These are phyloP conservation scores for Pseudogymnoascus sp. DNA, from an alignment of 2,329 filamentous ascomycete genomes.

Conservation along the genomic window DNA sequence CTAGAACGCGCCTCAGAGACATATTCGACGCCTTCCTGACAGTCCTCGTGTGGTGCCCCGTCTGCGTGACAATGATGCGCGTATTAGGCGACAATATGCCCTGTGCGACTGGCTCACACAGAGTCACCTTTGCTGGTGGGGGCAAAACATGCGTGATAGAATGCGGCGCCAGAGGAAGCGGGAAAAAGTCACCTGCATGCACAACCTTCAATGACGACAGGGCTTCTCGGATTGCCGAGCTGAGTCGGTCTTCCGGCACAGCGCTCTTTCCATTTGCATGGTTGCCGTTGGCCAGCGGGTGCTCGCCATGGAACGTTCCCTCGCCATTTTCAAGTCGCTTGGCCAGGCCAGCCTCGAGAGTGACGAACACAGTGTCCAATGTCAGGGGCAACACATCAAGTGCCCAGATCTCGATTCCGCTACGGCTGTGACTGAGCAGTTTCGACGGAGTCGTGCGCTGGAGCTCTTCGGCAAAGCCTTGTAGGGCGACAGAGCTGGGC, in stretches of 20 bases:
- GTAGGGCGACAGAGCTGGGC: conserved; percentile 63
- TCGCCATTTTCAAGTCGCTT: conserved; percentile 77
- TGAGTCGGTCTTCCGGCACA: conserved; percentile 51
- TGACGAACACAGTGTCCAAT: conserved; percentile 81
- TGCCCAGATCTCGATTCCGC: conserved; percentile 76
- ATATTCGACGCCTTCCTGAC: conserved; percentile 41
- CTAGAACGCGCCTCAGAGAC: conserved; percentile 45
- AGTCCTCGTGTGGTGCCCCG: conserved; percentile 50
- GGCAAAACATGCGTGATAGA: conserved; percentile 79
- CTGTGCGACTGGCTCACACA: conserved; percentile 93
- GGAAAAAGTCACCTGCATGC: conserved; percentile 74
- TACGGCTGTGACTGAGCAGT: conserved; percentile 63
- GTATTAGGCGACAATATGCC: conserved; percentile 71
- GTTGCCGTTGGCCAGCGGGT: conserved; percentile 41
- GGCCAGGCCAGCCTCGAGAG: conserved; percentile 72
- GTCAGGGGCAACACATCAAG: conserved; percentile 74
- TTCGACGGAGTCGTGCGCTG: conserved; percentile 71
- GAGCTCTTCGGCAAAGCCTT: conserved; percentile 69
- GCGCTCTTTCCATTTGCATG: conserved; percentile 28
- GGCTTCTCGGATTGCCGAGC: conserved; percentile 64
- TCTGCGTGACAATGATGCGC: conserved; percentile 72
- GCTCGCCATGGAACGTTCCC: conserved; percentile 68
- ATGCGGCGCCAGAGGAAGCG: conserved; percentile 72
- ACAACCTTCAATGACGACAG: conserved; percentile 68
- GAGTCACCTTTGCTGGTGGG: conserved; percentile 77